Conservation (phyloP, 805 yeast genomes). For the Saturnispora hagleri region DNA sequence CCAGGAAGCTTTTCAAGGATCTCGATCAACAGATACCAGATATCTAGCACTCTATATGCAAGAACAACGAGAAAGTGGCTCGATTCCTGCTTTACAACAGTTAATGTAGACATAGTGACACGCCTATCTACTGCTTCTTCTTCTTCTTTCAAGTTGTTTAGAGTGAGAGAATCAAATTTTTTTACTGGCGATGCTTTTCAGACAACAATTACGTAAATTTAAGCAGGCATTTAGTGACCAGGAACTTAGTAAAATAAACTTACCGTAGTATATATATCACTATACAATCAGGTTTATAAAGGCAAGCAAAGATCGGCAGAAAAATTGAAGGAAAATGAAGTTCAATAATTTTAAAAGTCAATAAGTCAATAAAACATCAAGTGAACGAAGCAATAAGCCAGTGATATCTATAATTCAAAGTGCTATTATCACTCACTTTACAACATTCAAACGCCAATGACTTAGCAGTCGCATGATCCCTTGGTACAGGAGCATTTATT, state of each 20-base stretch:
- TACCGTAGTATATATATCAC: background rate
- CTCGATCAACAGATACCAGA: conserved; percentile 20
- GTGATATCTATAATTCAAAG: background rate
- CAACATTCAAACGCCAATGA: background rate
- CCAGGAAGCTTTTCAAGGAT: conserved; percentile 37
- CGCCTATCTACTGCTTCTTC: background rate
- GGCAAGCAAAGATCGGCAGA: background rate
- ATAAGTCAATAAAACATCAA: background rate
- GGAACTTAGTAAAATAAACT: background rate
- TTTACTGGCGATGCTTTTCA: background rate
- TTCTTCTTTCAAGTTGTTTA: background rate
- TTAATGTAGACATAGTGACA: conserved; percentile 8
- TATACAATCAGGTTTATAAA: background rate
- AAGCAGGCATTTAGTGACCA: background rate
- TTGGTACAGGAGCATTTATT: conserved; percentile 2
- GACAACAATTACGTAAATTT: background rate
- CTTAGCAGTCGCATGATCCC: background rate
- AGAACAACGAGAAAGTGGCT: conserved; percentile 21
- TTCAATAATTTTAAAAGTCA: background rate
- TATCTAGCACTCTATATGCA: conserved; percentile 20
- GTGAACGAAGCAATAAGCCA: background rate
- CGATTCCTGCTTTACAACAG: conserved; percentile 13
- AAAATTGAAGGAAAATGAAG: background rate
- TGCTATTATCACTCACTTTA: background rate
- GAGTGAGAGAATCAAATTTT: background rate